Evolutionary conservation across 352 stramenopile genomes (phyloP), one percentile per base, ranked within the genome.

Genomic region (Blastocystis sp.): DNA sequence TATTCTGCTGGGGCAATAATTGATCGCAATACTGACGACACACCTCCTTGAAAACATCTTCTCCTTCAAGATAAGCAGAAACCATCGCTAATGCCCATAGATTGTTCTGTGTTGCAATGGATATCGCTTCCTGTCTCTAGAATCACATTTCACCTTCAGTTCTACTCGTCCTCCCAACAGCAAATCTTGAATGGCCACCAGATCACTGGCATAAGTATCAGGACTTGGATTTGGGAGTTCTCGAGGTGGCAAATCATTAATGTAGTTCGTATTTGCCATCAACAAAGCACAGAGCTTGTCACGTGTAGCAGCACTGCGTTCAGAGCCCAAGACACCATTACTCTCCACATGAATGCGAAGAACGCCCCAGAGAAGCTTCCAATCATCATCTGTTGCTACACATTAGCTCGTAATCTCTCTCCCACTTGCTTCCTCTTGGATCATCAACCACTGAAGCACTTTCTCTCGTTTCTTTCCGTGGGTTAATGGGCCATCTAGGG

Each of bases 311-410:
- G 46, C 42, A 21, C 46, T 83, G 37, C 71, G 71, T 29, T 66
- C 32, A 16, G 49, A 21, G 19, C 39, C 39, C 46, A 83, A 37
- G 29, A 83, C 71, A n/a, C 71, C 71, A 43, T 83, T 83, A 56
- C 46, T 63, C 16, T 83, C 71, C 29, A 83, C 24, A n/a, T 65
- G 54, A 43, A 83, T 83, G 24, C 21, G 21, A 37, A 83, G 54
- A 39, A 83, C 46, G 19, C 46, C 46, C 71, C 71, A 83, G n/a
- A 83, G 71, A 11, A 83, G 54, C 54, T 83, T 42, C 71, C 71
- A 83, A n/a, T 83, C 71, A 3, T 9, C 27, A 9, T n/a, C 19
- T 12, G 51, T 49, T 24, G 71, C 71, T 65, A 43, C 14, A 24
- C 12, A 37, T 59, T 37, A 83, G 6, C 12, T n/a, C 12, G 6